Percentiles rank a stretch among this genome's conserved stretches.
Conservation (phyloP, 306 rosid species). For the Citrullus mucosospermus region DNA sequence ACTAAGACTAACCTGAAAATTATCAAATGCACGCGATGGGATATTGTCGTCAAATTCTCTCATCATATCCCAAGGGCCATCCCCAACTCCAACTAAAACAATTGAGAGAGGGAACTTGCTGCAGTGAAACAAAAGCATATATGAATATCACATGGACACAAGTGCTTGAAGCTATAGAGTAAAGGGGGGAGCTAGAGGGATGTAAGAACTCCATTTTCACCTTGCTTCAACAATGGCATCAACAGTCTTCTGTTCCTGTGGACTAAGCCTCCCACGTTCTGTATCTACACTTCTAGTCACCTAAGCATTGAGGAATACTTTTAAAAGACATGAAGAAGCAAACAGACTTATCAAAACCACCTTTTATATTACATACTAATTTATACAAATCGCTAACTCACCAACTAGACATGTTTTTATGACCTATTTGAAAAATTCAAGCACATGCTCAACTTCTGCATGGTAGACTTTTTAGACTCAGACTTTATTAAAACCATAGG, state of each 20-base stretch:
- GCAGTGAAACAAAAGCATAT: slow-evolving; percentile 13
- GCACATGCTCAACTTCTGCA: not conserved
- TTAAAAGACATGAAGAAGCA: not conserved
- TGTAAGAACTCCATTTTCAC: slow-evolving; percentile 22
- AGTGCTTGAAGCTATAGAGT: not conserved
- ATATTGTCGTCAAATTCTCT: slow-evolving; percentile 87
- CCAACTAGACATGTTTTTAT: not conserved
- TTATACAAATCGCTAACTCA: not conserved
- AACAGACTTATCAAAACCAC: not conserved
- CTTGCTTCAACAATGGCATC: slow-evolving; percentile 94
- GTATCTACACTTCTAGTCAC: slow-evolving; percentile 91
- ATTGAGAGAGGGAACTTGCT: slow-evolving; percentile 91
- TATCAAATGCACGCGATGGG: slow-evolving; percentile 79
- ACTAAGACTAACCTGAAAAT: slow-evolving; percentile 61
- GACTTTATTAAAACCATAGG: not conserved
- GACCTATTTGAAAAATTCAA: not conserved
- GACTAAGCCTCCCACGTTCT: slow-evolving; percentile 55
- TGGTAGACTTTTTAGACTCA: not conserved
- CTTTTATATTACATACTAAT: not conserved
- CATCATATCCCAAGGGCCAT: slow-evolving; percentile 99
- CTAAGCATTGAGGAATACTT: slow-evolving; percentile 17
- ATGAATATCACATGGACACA: slow-evolving; percentile 10
- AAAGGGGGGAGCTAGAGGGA: not conserved
- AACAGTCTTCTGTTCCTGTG: slow-evolving; percentile 84
- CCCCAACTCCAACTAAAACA: slow-evolving; percentile 93